A percentile compares a stretch with the other conserved stretches of the same genome.
These are phyloP conservation scores for Chaetomium fimeti DNA, from an alignment of 495 filamentous ascomycete species.

Conservation along the genomic window DNA sequence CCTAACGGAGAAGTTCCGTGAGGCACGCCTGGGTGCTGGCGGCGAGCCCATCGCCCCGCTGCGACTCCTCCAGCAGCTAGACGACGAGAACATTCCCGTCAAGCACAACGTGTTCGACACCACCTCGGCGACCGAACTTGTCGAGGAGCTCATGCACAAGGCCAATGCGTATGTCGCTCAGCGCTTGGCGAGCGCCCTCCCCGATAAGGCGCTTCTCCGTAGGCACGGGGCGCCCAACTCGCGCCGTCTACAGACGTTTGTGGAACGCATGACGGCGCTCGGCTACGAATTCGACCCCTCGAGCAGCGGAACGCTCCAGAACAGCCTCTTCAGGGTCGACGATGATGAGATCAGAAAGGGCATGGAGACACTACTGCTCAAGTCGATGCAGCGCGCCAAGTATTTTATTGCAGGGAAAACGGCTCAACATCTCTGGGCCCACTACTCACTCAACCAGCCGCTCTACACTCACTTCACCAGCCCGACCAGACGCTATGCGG, in stretches of 20 bases:
- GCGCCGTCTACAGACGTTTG: constrained; percentile 84
- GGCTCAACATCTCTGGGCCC: constrained; percentile 68
- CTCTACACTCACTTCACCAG: constrained; percentile 98
- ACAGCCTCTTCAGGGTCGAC: constrained; percentile 85
- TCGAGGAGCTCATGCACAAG: constrained; percentile 91
- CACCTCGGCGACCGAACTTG: constrained; percentile 82
- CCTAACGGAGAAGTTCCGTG: constrained; percentile 82
- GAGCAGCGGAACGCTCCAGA: constrained; percentile 87
- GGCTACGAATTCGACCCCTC: constrained; percentile 84
- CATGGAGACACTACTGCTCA: constrained; percentile 92
- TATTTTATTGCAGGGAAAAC: constrained; percentile 81
- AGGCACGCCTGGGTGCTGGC: constrained; percentile 76
- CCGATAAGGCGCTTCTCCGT: constrained; percentile 89
- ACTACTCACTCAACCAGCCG: constrained; percentile 90
- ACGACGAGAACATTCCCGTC: constrained; percentile 96
- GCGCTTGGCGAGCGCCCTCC: constrained; percentile 72
- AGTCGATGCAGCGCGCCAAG: constrained; percentile 93
- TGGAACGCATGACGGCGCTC: constrained; percentile 86
- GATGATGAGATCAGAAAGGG: constrained; percentile 88
- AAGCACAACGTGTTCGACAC: constrained; percentile 95
- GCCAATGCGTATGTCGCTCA: constrained; percentile 86
- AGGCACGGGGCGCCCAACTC: constrained; percentile 81
- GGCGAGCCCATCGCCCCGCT: constrained; percentile 76
- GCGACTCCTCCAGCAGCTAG: constrained; percentile 87
- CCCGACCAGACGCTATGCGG: constrained; percentile 90